A percentile compares a stretch with the other conserved stretches of the same genome.
Conservation (phyloP, 495 filamentous ascomycete genomes). For the Haplographium delicatum region DNA sequence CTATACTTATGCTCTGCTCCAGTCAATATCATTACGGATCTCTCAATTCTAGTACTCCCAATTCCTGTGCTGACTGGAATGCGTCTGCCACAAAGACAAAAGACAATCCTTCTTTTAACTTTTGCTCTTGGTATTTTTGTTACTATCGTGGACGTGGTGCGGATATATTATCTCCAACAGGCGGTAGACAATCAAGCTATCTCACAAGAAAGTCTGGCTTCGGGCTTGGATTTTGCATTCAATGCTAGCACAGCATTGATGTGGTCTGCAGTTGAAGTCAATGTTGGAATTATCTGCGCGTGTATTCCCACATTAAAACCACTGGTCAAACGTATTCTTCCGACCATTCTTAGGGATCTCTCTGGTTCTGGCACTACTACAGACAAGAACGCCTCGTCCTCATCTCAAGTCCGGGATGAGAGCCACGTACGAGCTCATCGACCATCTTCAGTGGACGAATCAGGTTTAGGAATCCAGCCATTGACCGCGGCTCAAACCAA, state of each 20-base stretch:
- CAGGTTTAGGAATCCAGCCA: neutral
- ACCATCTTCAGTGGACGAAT: constrained; percentile 1
- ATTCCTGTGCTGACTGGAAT: constrained; percentile 84
- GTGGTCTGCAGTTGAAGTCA: constrained; percentile 91
- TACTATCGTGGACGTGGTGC: constrained; percentile 78
- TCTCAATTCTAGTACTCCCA: constrained; percentile 32
- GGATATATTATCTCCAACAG: constrained; percentile 83
- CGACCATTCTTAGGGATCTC: constrained; percentile 44
- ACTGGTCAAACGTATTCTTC: constrained; percentile 68
- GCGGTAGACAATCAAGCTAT: constrained; percentile 39
- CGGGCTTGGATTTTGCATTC: constrained; percentile 44
- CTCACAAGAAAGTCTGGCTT: constrained; percentile 25
- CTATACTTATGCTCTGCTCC: constrained; percentile 25
- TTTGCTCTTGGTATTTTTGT: constrained; percentile 84
- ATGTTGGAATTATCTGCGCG: constrained; percentile 80
- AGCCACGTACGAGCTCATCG: neutral
- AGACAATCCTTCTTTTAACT: constrained; percentile 74
- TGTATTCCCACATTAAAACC: constrained; percentile 89
- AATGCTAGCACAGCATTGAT: constrained; percentile 81
- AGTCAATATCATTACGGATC: constrained; percentile 27
- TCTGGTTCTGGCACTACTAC: constrained; percentile 1
- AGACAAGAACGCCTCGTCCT: constrained; percentile 7
- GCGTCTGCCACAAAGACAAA: constrained; percentile 77
- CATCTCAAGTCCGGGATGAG: constrained; percentile 10
- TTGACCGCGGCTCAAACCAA: neutral